Percentiles rank a stretch among this genome's conserved stretches.
phyloP scores from a whole-genome alignment of 768 basidiomycete species.

The Coprinopsis sp. region DNA sequence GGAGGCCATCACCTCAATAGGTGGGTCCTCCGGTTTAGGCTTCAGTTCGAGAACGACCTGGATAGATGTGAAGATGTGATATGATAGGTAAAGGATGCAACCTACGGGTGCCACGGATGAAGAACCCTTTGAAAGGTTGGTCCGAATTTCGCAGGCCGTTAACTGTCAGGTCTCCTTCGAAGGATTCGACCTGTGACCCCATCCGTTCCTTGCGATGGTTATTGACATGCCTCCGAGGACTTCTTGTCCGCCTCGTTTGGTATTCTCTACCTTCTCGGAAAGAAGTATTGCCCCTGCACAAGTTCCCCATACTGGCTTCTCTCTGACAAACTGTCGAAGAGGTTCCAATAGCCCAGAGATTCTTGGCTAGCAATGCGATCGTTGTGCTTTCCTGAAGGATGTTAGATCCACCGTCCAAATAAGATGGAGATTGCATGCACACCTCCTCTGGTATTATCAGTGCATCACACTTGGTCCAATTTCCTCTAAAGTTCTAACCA shows the following conservation, averaged over 20 bases:
- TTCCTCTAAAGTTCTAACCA: conserved; percentile 74
- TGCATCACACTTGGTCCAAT: conserved; percentile 71
- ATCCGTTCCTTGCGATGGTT: conserved; percentile 82
- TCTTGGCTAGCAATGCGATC: conserved; percentile 72
- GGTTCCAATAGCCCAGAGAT: conserved; percentile 78
- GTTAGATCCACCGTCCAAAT: background rate
- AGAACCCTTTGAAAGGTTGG: conserved; percentile 72
- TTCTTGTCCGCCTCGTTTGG: conserved; percentile 86
- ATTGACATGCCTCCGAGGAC: conserved; percentile 77
- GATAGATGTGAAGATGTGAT: conserved; percentile 3
- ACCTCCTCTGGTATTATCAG: conserved; percentile 92
- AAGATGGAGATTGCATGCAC: conserved; percentile 12
- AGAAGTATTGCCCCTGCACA: conserved; percentile 94
- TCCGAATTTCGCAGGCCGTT: conserved; percentile 55
- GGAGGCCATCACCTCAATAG: conserved; percentile 68
- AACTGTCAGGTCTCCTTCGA: conserved; percentile 73
- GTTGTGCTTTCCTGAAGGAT: conserved; percentile 76
- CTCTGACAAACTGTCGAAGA: conserved; percentile 63
- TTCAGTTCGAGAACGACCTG: conserved; percentile 63
- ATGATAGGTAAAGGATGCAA: conserved; percentile 9
- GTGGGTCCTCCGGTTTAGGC: conserved; percentile 42
- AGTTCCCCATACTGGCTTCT: conserved; percentile 88
- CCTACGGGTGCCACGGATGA: conserved; percentile 91
- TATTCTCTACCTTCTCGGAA: conserved; percentile 64
- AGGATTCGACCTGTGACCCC: conserved; percentile 88